Evolutionary conservation across 2,329 filamentous ascomycete genomes (phyloP).

Genomic region (Fusarium sp.): DNA sequence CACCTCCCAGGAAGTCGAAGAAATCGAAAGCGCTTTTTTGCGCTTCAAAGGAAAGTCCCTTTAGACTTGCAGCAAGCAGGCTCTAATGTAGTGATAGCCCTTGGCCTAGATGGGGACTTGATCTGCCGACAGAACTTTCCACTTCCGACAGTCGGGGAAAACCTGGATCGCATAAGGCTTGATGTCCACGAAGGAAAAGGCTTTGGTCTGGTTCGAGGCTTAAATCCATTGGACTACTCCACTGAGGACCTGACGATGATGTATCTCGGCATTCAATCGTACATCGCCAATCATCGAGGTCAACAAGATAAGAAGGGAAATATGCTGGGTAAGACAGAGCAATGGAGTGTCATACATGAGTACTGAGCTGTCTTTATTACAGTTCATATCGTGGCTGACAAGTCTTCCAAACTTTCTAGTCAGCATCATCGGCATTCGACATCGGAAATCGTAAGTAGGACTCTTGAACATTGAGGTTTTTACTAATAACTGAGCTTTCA

Average conservation of each 20-base stretch:
- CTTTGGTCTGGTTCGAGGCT: constrained; percentile 72
- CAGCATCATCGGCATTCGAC: constrained; percentile 71
- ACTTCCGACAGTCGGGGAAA: constrained; percentile 65
- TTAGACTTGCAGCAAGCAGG: fast-evolving
- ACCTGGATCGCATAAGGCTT: constrained; percentile 62
- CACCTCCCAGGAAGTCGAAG: fast-evolving
- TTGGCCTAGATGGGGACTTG: constrained; percentile 65
- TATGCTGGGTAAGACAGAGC: constrained; percentile 64
- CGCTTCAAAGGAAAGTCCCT: not conserved
- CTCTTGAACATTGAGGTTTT: fast-evolving
- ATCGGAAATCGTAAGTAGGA: constrained; percentile 62
- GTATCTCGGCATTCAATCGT: constrained; percentile 72
- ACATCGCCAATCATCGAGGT: constrained; percentile 71
- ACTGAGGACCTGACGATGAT: constrained; percentile 72
- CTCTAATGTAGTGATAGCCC: constrained; percentile 49
- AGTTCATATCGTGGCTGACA: constrained; percentile 70
- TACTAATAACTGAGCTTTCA: constrained; percentile 40
- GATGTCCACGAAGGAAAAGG: constrained; percentile 71
- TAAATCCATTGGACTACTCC: constrained; percentile 65
- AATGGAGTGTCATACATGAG: fast-evolving
- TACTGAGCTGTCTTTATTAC: not conserved
- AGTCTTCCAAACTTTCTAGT: constrained; percentile 59
- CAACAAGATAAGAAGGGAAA: constrained; percentile 71
- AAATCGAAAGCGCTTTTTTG: not conserved
- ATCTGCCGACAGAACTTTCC: constrained; percentile 69